phyloP scores from a whole-genome alignment of 306 rosid species.

The Delonix regia region DNA sequence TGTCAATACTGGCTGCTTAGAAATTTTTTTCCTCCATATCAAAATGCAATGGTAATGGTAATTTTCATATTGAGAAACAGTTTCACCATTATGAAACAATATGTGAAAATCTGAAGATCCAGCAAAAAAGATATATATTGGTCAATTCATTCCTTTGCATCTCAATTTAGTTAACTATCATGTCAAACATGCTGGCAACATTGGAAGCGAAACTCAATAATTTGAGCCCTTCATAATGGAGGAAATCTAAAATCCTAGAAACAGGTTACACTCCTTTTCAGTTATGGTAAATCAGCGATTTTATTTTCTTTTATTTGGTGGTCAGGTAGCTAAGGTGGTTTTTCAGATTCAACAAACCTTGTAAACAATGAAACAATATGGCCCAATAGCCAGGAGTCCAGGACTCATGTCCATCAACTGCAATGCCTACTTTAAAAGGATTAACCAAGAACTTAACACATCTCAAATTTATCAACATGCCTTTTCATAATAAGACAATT shows the following conservation, averaged over 20 bases:
- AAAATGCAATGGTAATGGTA: not conserved
- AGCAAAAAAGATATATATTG: not conserved
- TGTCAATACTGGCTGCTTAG: conserved; percentile 8
- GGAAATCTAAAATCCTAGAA: not conserved
- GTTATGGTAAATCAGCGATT: not conserved
- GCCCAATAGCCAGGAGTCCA: not conserved
- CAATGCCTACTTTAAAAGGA: no score
- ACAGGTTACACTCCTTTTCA: not conserved
- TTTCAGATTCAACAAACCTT: not conserved
- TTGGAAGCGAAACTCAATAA: not conserved
- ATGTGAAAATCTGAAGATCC: conserved; percentile 20
- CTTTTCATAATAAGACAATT: not conserved
- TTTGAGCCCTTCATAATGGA: not conserved
- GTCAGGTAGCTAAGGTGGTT: not conserved
- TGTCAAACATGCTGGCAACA: conserved; percentile 4
- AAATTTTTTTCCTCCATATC: not conserved
- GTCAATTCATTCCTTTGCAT: not conserved
- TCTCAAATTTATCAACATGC: not conserved
- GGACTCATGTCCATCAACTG: not conserved
- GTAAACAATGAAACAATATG: not conserved
- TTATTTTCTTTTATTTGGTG: not conserved
- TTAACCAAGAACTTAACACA: not conserved
- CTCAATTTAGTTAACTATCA: not conserved
- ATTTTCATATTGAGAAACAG: conserved; percentile 24
- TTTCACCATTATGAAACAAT: conserved; percentile 22